These are phyloP conservation scores for Jackrogersella minutella DNA, from an alignment of 495 filamentous ascomycete species.

Conservation along the genomic window DNA sequence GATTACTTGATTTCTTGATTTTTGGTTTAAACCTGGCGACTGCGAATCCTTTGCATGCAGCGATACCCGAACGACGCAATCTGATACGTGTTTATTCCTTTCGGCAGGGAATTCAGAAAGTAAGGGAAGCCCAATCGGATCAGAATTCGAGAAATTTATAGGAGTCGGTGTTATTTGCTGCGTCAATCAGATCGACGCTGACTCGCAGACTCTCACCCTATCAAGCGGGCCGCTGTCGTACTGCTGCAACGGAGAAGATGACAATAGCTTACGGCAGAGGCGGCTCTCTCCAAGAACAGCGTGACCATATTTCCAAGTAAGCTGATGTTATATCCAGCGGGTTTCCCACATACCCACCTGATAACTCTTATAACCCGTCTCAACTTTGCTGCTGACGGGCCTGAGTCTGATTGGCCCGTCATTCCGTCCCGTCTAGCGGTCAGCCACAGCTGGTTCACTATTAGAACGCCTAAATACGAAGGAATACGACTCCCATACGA, in stretches of 20 bases:
- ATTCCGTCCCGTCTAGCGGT: conserved; percentile 13
- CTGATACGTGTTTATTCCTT: conserved; percentile 27
- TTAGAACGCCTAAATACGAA: conserved; percentile 10
- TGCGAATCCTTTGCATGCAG: conserved; percentile 28
- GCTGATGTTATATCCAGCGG: conserved; percentile 40
- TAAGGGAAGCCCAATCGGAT: conserved; percentile 22
- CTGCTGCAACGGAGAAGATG: conserved; percentile 24
- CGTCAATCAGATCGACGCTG: conserved; percentile 22
- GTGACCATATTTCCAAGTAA: conserved; percentile 36
- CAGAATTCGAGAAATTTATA: background rate
- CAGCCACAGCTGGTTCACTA: conserved; percentile 17
- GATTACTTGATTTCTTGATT: background rate
- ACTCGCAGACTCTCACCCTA: conserved; percentile 39
- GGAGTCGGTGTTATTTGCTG: conserved; percentile 15
- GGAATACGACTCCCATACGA: background rate
- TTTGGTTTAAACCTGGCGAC: conserved; percentile 12
- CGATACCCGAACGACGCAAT: conserved; percentile 19
- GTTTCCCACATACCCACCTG: conserved; percentile 21
- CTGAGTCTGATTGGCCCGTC: conserved; percentile 10
- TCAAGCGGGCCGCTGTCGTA: conserved; percentile 30
- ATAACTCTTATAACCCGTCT: conserved; percentile 3
- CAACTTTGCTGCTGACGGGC: conserved; percentile 22
- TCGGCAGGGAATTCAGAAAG: conserved; percentile 6
- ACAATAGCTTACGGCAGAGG: conserved; percentile 32
- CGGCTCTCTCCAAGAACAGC: conserved; percentile 28